Percentiles rank a stretch among this genome's conserved stretches.
Conservation (phyloP, 1,284 basidiomycete genomes). For the Ustilago sp. region DNA sequence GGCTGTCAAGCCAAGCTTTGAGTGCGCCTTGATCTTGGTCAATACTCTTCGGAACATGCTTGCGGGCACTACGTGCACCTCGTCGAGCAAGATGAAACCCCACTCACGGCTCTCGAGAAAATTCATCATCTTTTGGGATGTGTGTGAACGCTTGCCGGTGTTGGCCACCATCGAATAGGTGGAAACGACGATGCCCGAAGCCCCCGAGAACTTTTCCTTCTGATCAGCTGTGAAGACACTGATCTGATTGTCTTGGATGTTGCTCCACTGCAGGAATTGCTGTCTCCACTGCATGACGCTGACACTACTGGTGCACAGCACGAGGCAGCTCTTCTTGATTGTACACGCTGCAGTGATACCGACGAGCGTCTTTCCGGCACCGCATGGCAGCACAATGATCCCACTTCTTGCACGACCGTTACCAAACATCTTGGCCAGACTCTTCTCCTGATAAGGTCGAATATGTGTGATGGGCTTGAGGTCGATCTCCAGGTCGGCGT, state of each 20-base stretch:
- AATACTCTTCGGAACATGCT: conserved; percentile 69
- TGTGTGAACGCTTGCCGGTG: conserved; percentile 68
- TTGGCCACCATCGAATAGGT: conserved; percentile 70
- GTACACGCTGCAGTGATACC: conserved; percentile 99
- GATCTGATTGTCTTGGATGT: conserved; percentile 69
- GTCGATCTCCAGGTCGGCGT: conserved; percentile 68
- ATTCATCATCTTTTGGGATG: conserved; percentile 70
- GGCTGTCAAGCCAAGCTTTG: conserved; percentile 71
- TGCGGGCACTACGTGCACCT: conserved; percentile 69
- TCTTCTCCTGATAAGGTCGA: conserved; percentile 69
- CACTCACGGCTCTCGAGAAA: conserved; percentile 68
- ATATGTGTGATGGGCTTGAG: conserved; percentile 69
- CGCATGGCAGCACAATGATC: conserved; percentile 98
- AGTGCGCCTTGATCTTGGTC: conserved; percentile 69
- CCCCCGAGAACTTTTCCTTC: conserved; percentile 69
- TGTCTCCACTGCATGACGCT: conserved; percentile 69
- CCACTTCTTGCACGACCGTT: conserved; percentile 76
- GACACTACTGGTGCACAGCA: conserved; percentile 77
- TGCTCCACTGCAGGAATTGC: conserved; percentile 69
- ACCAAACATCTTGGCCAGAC: conserved; percentile 69
- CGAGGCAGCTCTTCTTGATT: conserved; percentile 98
- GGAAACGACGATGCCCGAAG: conserved; percentile 68
- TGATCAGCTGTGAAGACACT: conserved; percentile 68
- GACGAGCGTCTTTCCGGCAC: conserved; percentile 97
- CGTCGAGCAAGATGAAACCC: conserved; percentile 69